These are phyloP conservation scores for Biscogniauxia marginata DNA, from an alignment of 2,329 filamentous ascomycete species.

Conservation along the genomic window DNA sequence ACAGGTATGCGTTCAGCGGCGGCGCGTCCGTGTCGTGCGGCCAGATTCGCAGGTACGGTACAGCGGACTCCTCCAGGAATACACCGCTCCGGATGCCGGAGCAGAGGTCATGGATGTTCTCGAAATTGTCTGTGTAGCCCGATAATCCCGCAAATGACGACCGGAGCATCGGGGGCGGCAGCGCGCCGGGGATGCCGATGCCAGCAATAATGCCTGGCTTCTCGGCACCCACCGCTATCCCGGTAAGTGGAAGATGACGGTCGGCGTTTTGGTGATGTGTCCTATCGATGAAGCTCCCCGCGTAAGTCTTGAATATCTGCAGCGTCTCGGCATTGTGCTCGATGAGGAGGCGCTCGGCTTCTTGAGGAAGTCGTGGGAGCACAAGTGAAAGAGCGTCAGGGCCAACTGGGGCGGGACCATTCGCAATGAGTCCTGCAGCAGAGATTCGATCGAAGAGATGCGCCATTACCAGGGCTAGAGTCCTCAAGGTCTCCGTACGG, in stretches of 20 bases:
- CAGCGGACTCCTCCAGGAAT: conserved; percentile 71
- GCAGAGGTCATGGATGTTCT: conserved; percentile 66
- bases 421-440: conserved; percentile 32
- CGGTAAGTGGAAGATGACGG: conserved; percentile 56
- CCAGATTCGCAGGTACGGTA: conserved; percentile 65
- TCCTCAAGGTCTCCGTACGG: conserved; percentile 40
- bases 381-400: conserved; percentile 63
- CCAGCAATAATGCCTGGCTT: conserved; percentile 1
- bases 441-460: conserved; percentile 67
- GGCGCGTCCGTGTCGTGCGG: conserved; percentile 49
- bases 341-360: conserved; percentile 55
- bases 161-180: conserved; percentile 40
- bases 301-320: conserved; percentile 65
- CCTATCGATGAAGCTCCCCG: conserved; percentile 66
- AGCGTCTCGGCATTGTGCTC: conserved; percentile 66
- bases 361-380: conserved; percentile 60
- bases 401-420: too few relatives aligned
- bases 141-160: conserved; percentile 73
- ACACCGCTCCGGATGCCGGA: conserved; percentile 63
- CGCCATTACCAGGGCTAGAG: conserved; percentile 64
- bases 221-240: conserved; percentile 11
- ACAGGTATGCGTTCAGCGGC: conserved; percentile 66
- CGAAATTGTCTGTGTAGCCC: conserved; percentile 63
- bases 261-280: conserved; percentile 54
- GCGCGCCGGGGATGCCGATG: conserved; percentile 3